Base-by-base conservation (phyloP, 2,329 filamentous ascomycete genomes). In the Verticillium dahliae region DNA sequence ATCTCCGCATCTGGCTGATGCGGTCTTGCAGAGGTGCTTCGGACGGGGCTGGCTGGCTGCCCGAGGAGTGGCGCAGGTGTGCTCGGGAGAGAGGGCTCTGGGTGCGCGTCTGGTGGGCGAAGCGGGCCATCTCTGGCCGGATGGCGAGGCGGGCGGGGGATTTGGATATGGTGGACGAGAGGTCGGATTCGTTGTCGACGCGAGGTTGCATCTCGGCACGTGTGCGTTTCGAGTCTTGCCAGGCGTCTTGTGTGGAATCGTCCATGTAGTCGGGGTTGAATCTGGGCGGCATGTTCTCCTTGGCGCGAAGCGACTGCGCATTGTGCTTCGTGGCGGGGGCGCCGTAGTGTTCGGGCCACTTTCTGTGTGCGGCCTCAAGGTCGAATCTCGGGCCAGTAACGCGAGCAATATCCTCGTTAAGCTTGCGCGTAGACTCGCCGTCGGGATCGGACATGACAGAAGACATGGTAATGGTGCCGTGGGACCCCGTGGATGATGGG, bases 401-500 rank as follows among this genome's bases (percentile, higher is more conserved):
- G 39, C 78, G 72, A 60, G 77, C 77, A 63, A 81, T 79, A 45
- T 82, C 76, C 59, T 82, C 77, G 67, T 81, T 78, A 50, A 83
- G 74, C 61, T 74, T 75, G 61, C 80, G 79, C 50, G 81, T 84
- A 35, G 81, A 83, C 69, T 85, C 82, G 70, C 77, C 80, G 62
- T 83, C 81, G 41, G 79, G 80, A 61, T 79, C 78, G 61, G 81
- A 79, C 63, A 83, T 81, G 67, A 85, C 73, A 52, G 81, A 80
- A 41, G 82, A 83, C 59, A 79, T 69, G 56, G 81, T 85, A 65
- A 85, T 76, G 63, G 81, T 83, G 69, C 82, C 82, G 72, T 84
- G 82, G 59, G 81, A 82, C 61, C 82, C 82, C 35, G 82, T 85
- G 6, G 82, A 85, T 6, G 82, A 84, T 22, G 82, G 82, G 5